Conservation (phyloP, 176 grass and related monocot genomes). For the Musa beccarii region DNA sequence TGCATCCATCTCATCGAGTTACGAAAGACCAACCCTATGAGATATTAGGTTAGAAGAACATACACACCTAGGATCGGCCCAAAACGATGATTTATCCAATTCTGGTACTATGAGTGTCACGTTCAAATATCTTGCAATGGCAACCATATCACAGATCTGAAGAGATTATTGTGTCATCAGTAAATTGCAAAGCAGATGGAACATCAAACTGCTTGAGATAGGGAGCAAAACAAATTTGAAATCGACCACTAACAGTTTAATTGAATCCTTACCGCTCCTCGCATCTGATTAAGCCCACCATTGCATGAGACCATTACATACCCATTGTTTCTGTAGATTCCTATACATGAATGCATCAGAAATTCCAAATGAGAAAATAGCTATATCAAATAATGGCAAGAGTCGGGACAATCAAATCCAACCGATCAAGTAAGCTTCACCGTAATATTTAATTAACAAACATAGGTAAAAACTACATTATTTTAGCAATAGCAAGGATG, state of each 20-base stretch:
- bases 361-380: not conserved
- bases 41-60: not conserved
- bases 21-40: not conserved
- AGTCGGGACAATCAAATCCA: not conserved
- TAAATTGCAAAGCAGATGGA: not conserved
- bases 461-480: too few relatives aligned
- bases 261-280: conserved; percentile 60
- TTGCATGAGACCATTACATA: conserved; percentile 93
- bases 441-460: too few relatives aligned
- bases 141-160: conserved; percentile 98
- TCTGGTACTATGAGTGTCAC: conserved; percentile 81
- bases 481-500: too few relatives aligned
- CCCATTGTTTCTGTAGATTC: conserved; percentile 77
- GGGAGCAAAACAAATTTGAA: not conserved
- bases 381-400: not conserved
- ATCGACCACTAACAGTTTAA: not conserved
- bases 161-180: not conserved
- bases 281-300: conserved; percentile 95
- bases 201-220: not conserved
- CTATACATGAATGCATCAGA: conserved; percentile 24
- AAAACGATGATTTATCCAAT: conserved; percentile 92
- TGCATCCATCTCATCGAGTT: not conserved
- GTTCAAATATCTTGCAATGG: conserved; percentile 85
- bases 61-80: conserved; percentile 66
- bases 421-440: not conserved